Evolutionary conservation across 1,284 basidiomycete species (phyloP).

Genomic region (Moniliophthora roreri): DNA sequence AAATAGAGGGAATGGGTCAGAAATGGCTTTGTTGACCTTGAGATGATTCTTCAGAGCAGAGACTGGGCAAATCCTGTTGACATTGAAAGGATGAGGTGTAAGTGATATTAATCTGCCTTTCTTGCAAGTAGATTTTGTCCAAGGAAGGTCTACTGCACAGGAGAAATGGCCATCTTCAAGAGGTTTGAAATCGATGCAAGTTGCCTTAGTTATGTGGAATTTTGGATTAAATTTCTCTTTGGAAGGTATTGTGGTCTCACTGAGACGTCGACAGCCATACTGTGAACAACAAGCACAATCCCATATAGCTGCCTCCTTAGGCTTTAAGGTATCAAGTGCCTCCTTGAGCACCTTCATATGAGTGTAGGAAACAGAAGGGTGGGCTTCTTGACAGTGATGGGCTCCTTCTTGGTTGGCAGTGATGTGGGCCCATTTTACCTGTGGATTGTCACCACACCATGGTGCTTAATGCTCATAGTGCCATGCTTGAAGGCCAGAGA

Average conservation of each 20-base stretch:
- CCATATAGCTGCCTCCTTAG: slow-evolving; percentile 16
- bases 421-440: background rate
- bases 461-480: slow-evolving; percentile 7
- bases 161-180: slow-evolving; percentile 6
- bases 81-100: background rate
- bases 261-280: slow-evolving; percentile 21
- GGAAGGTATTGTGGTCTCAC: slow-evolving; percentile 19
- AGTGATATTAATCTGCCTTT: slow-evolving; percentile 18
- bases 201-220: slow-evolving; percentile 8
- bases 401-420: slow-evolving; percentile 5
- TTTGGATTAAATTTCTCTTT: slow-evolving; percentile 5
- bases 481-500: slow-evolving; percentile 10
- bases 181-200: background rate
- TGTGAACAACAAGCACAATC: slow-evolving; percentile 16
- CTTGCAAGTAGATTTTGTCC: slow-evolving; percentile 23
- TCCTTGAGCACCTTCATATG: slow-evolving; percentile 11
- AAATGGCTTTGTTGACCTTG: slow-evolving; percentile 11
- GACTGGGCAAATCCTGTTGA: slow-evolving; percentile 21
- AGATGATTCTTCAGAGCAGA: slow-evolving; percentile 24
- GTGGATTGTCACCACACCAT: slow-evolving; percentile 7
- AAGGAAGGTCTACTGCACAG: too few species aligned
- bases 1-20: slow-evolving; percentile 9
- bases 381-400: background rate
- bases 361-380: too few species aligned
- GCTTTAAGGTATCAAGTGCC: slow-evolving; percentile 8